Conservation (phyloP, 306 rosid species). For the Styphnolobium japonicum region DNA sequence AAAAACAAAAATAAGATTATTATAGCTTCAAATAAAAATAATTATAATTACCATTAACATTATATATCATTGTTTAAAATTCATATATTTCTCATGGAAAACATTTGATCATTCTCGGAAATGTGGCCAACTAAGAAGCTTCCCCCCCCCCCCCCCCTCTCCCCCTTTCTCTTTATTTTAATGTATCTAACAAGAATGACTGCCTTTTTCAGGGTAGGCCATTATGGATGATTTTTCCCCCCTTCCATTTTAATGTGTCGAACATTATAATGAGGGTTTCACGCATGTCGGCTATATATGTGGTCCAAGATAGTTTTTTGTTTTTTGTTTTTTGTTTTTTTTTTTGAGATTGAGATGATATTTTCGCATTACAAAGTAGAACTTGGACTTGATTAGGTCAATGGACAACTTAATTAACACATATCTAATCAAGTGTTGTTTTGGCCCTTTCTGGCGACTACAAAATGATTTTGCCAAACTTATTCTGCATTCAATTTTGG, state of each 20-base stretch:
- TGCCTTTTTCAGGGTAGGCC: constrained; percentile 1
- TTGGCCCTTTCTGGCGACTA: constrained; percentile 28
- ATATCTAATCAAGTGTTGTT: constrained; percentile 23
- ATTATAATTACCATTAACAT: not conserved
- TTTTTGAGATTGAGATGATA: not conserved
- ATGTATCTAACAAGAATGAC: not conserved
- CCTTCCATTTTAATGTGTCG: constrained; percentile 6
- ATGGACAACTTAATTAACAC: constrained; percentile 17
- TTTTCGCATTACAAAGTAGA: not conserved
- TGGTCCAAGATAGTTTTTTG: constrained; percentile 24
- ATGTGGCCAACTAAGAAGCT: constrained; percentile 10
- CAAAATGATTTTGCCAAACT: constrained; percentile 13
- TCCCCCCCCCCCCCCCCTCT: too few species aligned
- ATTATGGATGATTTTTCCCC: not conserved
- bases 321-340: constrained; percentile 17
- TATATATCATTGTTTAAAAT: not conserved
- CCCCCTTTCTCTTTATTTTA: not conserved
- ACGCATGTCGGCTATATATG: constrained; percentile 39
- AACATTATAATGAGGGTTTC: constrained; percentile 37
- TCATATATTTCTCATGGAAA: not conserved
- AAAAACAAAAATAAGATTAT: not conserved
- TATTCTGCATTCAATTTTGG: not conserved
- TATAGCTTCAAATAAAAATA: not conserved
- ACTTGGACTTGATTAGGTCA: constrained; percentile 7
- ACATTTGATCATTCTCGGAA: constrained; percentile 7